phyloP scores from a whole-genome alignment of 2,329 filamentous ascomycete genomes.

The Aureobasidium sp. region DNA sequence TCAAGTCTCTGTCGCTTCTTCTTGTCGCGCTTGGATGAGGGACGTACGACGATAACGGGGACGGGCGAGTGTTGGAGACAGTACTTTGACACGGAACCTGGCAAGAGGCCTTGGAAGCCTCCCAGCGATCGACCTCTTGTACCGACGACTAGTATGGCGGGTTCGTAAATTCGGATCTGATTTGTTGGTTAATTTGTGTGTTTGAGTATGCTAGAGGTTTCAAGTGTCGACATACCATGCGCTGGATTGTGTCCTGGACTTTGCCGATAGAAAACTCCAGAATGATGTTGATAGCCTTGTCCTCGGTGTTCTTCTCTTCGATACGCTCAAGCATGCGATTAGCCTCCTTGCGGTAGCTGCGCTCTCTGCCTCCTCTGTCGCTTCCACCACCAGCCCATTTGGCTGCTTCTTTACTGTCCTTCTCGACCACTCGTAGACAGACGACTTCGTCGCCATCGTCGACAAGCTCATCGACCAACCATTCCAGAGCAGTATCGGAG shows the following conservation, averaged over 20 bases:
- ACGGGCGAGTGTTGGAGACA: slow-evolving; percentile 90
- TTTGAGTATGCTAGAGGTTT: background rate
- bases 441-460: slow-evolving; percentile 92
- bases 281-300: slow-evolving; percentile 77
- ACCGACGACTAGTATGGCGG: slow-evolving; percentile 83
- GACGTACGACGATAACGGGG: slow-evolving; percentile 85
- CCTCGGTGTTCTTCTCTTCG: slow-evolving; percentile 69
- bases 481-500: slow-evolving; percentile 85
- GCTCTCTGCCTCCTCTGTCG: slow-evolving; percentile 52
- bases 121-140: slow-evolving; percentile 78
- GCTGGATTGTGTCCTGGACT: slow-evolving; percentile 82
- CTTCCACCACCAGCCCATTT: slow-evolving; percentile 37
- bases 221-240: slow-evolving; percentile 56
- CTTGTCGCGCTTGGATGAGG: slow-evolving; percentile 78
- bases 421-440: slow-evolving; percentile 81
- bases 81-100: slow-evolving; percentile 88
- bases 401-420: slow-evolving; percentile 60
- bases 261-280: slow-evolving; percentile 86
- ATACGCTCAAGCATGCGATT: slow-evolving; percentile 67
- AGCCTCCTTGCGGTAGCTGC: slow-evolving; percentile 65
- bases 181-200: background rate
- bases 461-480: slow-evolving; percentile 84
- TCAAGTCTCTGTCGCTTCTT: slow-evolving; percentile 80
- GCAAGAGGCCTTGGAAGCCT: slow-evolving; percentile 77
- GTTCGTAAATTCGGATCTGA: slow-evolving; percentile 86